Evolutionary conservation across 768 basidiomycete genomes (phyloP), one percentile per base, ranked within the genome.

Genomic region (Collybiopsis luxurians): DNA sequence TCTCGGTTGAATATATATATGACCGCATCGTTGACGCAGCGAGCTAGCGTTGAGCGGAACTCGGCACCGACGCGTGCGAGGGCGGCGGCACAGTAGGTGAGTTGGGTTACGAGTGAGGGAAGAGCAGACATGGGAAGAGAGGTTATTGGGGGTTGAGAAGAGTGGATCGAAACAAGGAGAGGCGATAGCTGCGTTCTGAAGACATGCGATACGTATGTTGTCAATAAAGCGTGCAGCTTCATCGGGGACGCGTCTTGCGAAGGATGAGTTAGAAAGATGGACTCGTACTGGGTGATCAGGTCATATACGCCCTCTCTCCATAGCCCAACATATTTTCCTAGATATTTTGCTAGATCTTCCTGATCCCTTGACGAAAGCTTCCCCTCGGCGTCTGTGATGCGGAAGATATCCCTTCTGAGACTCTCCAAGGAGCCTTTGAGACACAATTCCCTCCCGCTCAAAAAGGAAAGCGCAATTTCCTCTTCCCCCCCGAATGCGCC

Each of bases 261-360:
- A 44, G 78, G 64, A 52, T 81, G 83, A 59, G 92, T 90, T 34
- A 95, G 82, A 70, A 98, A 96, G 60, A 97, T 94, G 38, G 92
- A 86, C 2, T 87, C 81, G 64, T 86, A 97, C 67, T 96, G 94
- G 15, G 90, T 90, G 62, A 96, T 80, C 69, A 95, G 84, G 69
- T 98, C 94, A 73, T 95, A 90, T 21, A 93, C 89, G 45, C 90
- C 87, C 72, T 98, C 95, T 52, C 95, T 78, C 87, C 95, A 97
- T 11, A 86, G 71, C 65, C 96, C 95, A 61, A 96, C 84, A 70
- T 93, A 95, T 66, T 84, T 87, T 64, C 92, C 87, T 60, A 96
- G 75, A 71, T 87, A 94, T 34, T 87, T 75, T 34, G 87, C 83
- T 43, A 90, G 77, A 56, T 92, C 90, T 57, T 87, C 86, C 56